These are phyloP conservation scores for Metarhizium humberi DNA, from an alignment of 2,329 filamentous ascomycete genomes.

Conservation along the genomic window DNA sequence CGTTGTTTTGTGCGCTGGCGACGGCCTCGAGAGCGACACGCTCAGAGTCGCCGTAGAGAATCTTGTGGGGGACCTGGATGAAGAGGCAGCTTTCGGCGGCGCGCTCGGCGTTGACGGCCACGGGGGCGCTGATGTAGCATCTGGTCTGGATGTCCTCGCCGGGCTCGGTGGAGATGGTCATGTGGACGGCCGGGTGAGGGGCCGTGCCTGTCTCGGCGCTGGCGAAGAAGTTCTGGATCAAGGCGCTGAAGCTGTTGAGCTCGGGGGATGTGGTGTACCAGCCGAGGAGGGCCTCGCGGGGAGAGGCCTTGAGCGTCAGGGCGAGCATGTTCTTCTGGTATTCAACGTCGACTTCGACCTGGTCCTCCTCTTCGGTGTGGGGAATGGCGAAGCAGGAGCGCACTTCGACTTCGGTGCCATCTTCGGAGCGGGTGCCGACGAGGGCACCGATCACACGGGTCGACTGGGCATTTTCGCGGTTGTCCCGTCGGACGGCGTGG, in stretches of 20 bases:
- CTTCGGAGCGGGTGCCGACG: slow-evolving; percentile 85
- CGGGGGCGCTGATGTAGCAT: slow-evolving; percentile 91
- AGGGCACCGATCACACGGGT: slow-evolving; percentile 95
- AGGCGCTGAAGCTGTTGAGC: slow-evolving; percentile 94
- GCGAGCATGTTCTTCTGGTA: slow-evolving; percentile 99
- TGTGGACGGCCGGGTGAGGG: slow-evolving; percentile 93
- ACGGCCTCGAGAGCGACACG: slow-evolving; percentile 68
- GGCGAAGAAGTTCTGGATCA: slow-evolving; percentile 98
- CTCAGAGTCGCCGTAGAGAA: slow-evolving; percentile 73
- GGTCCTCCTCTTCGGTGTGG: slow-evolving; percentile 96
- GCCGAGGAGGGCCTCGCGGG: slow-evolving; percentile 86
- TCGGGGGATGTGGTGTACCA: slow-evolving; percentile 98
- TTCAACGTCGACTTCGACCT: slow-evolving; percentile 99
- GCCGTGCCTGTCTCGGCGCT: slow-evolving; percentile 94
- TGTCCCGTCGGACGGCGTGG: slow-evolving; percentile 84
- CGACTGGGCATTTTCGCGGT: slow-evolving; percentile 60
- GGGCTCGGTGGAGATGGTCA: slow-evolving; percentile 86
- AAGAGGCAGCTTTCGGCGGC: slow-evolving; percentile 95
- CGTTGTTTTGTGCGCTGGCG: slow-evolving; percentile 68
- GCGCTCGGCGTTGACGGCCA: slow-evolving; percentile 89
- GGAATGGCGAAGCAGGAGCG: slow-evolving; percentile 95
- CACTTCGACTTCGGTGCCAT: slow-evolving; percentile 94
- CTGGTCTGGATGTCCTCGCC: slow-evolving; percentile 82
- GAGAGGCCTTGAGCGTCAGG: slow-evolving; percentile 86
- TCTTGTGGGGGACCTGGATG: slow-evolving; percentile 92